Evolutionary conservation across 192 early-diverging fungal genomes (phyloP).

Genomic region (Dispira simplex): DNA sequence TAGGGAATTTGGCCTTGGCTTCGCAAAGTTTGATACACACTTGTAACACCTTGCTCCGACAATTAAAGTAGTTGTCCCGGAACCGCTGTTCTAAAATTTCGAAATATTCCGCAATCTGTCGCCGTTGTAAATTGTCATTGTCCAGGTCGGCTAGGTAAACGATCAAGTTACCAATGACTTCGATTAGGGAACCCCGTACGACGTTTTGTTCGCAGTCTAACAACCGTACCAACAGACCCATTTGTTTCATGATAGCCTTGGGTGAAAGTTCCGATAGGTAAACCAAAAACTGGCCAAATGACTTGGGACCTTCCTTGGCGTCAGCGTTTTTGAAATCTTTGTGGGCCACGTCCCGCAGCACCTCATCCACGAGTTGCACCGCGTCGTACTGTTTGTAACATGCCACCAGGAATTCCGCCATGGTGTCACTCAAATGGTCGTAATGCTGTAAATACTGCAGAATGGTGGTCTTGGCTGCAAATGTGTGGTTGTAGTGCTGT

Average conservation of each 20-base stretch:
- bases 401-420: constrained; percentile 59
- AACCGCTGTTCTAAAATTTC: constrained; percentile 86
- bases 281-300: constrained; percentile 68
- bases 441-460: constrained; percentile 73
- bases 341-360: constrained; percentile 46
- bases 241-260: constrained; percentile 72
- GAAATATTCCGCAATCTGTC: constrained; percentile 72
- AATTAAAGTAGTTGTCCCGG: constrained; percentile 74
- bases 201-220: constrained; percentile 86
- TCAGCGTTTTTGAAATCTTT: constrained; percentile 44
- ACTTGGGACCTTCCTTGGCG: constrained; percentile 68
- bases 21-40: constrained; percentile 65
- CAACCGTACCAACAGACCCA: constrained; percentile 68
- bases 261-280: constrained; percentile 69
- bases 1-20: constrained; percentile 57
- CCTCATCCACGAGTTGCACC: constrained; percentile 53
- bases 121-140: constrained; percentile 19
- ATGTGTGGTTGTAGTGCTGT: constrained; percentile 60
- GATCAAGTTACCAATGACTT: constrained; percentile 79
- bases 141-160: constrained; percentile 50
- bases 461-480: constrained; percentile 61
- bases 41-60: constrained; percentile 79
- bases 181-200: constrained; percentile 74
- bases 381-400: constrained; percentile 43
- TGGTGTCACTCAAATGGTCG: constrained; percentile 65